A percentile compares a stretch with the other conserved stretches of the same genome.
Evolutionary conservation across 768 basidiomycete genomes (phyloP).

Genomic region (Pulveroboletus sp.): DNA sequence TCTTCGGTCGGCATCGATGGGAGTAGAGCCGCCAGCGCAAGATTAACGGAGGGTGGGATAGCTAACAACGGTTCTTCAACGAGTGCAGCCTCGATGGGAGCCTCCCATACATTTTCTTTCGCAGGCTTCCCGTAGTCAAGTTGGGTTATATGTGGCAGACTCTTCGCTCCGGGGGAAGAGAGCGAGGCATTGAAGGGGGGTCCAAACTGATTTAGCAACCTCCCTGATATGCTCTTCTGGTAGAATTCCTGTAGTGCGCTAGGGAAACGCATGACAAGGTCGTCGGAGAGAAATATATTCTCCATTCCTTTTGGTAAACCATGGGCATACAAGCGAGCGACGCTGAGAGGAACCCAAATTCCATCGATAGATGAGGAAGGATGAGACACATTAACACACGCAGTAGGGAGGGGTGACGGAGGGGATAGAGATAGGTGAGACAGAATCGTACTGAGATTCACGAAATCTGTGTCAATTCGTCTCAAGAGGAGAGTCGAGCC

Average conservation of each 20-base stretch:
- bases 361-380: slow-evolving; percentile 54
- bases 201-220: slow-evolving; percentile 57
- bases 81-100: slow-evolving; percentile 13
- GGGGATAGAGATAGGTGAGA: slow-evolving; percentile 33
- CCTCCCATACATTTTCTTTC: slow-evolving; percentile 20
- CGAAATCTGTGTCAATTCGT: slow-evolving; percentile 75
- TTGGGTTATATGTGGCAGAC: slow-evolving; percentile 1
- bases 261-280: slow-evolving; percentile 60
- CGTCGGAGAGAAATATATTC: slow-evolving; percentile 56
- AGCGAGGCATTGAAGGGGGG: slow-evolving; percentile 52
- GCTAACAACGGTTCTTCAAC: slow-evolving; percentile 21
- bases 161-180: not conserved
- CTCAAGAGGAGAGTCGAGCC: slow-evolving; percentile 54
- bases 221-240: slow-evolving; percentile 41
- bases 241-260: slow-evolving; percentile 56
- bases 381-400: slow-evolving; percentile 47
- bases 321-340: slow-evolving; percentile 42
- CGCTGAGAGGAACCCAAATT: slow-evolving; percentile 63
- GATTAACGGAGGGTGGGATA: slow-evolving; percentile 27
- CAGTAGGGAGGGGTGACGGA: slow-evolving; percentile 36
- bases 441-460: slow-evolving; percentile 55
- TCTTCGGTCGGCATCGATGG: slow-evolving; percentile 14
- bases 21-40: slow-evolving; percentile 28
- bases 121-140: not conserved
- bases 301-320: slow-evolving; percentile 33